Evolutionary conservation across 1,139 yeast genomes (phyloP), one percentile per base, ranked within the genome.

Genomic region (Hemisphaericaspora lyxosophila): DNA sequence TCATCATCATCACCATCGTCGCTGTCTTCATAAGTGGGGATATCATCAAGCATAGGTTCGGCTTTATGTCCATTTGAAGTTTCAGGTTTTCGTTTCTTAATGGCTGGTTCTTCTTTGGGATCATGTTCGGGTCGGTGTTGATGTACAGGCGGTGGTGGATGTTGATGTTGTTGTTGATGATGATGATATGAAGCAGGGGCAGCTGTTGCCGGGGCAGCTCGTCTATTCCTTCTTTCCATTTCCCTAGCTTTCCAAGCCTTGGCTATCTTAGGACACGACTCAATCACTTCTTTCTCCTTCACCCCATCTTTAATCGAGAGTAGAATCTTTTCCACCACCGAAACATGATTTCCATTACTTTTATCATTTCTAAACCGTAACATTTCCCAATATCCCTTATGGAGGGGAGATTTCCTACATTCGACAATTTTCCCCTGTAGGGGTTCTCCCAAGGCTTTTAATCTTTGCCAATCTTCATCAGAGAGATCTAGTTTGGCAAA

Each of bases 321-420:
- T 36, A 90, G 63, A 31, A 92, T 90, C 54, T 85, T 90, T 42
- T 80, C 81, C 11, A 89, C 96, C 15, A 86, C 88, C 14, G 82
- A 68, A 4, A 80, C 60, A 59, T 88, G 96, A 57, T 94, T 94
- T 8, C 95, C 97, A 53, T 85, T 84, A 17, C 78, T 63, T 57
- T 94, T 94, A 58, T 94, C 99, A 60, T 92, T 96, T 57, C 99
- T 73, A 60, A 92, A 92, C 42, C 99, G 72, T 42, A 92, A 61
- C 70, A 86, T 75, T 44, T 81, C 80, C 98, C 98, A 94, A 38
- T 70, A 75, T 1, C 82, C 82, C 3, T 64, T 63, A 26, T 50
- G 57, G 37, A 75, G 69, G 18, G 68, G 64, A 40, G 82, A 81
- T 50, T 73, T 73, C 44, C 80, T 70, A 48, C 95, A 88, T 60